Base-by-base conservation (phyloP, 345 rosid genomes). In the Camelina hispida region DNA sequence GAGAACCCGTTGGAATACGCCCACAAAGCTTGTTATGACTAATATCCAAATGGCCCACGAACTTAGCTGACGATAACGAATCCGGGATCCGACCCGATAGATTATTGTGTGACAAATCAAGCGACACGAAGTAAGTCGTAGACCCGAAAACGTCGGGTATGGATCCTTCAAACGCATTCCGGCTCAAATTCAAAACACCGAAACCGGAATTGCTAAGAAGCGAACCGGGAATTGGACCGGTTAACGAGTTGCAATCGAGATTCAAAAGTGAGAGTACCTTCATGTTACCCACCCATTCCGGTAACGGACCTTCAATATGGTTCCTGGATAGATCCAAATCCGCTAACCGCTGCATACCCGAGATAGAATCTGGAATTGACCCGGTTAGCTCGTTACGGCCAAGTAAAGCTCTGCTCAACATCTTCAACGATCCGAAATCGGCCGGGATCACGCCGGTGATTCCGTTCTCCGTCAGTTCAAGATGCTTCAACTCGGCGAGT, bases 21-120 rank as follows among this genome's bases (percentile, higher is more conserved):
- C 97, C 98, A 69, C 98, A 94, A 6, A 94, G 88, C 84, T 77
- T 91, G 82, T 94, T 94, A 56, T 91, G 85, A 80, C 98, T 94
- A 63, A 94, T 69, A 79, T 94, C 98, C 58, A 91, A 52, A 71
- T 91, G 97, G 1, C 98, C 97, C 50, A 94, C 71, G 68, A 77
- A 94, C 17, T 73, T 78, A 1, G 91, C 83, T 59, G 91, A 83
- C 6, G 89, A 77, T 18, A 94, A 61, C 8, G 98, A 80, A 40
- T 60, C 53, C 7, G 97, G 98, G 48, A 94, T 79, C 52, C 85
- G 78, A 15, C 98, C 98, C 77, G 84, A 80, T 47, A 91, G 55
- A 1, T 62, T 84, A 65, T 94, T 94, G 70, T 80, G 66, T 1
- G 98, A 94, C 71, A 94, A 68, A 80, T 94, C 98, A 20, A 94